These are phyloP conservation scores for Rubia peregrina DNA, from an alignment of 305 asterid species.

Conservation along the genomic window DNA sequence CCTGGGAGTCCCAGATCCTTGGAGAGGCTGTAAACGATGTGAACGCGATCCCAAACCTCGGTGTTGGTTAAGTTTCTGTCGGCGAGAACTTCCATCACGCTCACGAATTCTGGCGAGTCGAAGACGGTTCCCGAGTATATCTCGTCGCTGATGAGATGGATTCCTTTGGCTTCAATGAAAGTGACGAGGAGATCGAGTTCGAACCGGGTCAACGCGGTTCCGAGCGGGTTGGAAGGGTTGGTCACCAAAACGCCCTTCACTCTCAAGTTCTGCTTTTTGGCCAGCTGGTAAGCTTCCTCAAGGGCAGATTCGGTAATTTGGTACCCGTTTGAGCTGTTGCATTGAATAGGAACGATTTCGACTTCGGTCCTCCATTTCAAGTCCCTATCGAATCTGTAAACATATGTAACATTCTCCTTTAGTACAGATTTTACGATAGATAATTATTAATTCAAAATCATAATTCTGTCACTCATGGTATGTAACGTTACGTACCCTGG, in stretches of 20 bases:
- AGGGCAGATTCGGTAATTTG: slow-evolving; percentile 65
- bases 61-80: slow-evolving; percentile 24
- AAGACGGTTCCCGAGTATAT: slow-evolving; percentile 81
- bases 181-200: slow-evolving; percentile 54
- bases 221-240: slow-evolving; percentile 85
- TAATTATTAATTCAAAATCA: no score
- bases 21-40: slow-evolving; percentile 71
- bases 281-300: slow-evolving; percentile 54
- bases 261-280: slow-evolving; percentile 48
- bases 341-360: slow-evolving; percentile 75
- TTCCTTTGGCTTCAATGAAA: slow-evolving; percentile 44
- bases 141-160: slow-evolving; percentile 79
- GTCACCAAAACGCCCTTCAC: slow-evolving; percentile 81
- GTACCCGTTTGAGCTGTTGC: slow-evolving; percentile 58
- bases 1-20: slow-evolving; percentile 90
- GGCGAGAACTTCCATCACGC: slow-evolving; percentile 53
- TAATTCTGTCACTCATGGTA: no score
- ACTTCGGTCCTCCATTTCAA: slow-evolving; percentile 87
- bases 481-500: slow-evolving; percentile 54
- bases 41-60: slow-evolving; percentile 56
- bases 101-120: slow-evolving; percentile 48
- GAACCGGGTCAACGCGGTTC: slow-evolving; percentile 44
- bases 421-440: not conserved
- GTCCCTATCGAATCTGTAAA: slow-evolving; percentile 79
- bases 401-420: not conserved